These are phyloP conservation scores for Beauveria bassiana DNA, from an alignment of 2,329 filamentous ascomycete species.

Conservation along the genomic window DNA sequence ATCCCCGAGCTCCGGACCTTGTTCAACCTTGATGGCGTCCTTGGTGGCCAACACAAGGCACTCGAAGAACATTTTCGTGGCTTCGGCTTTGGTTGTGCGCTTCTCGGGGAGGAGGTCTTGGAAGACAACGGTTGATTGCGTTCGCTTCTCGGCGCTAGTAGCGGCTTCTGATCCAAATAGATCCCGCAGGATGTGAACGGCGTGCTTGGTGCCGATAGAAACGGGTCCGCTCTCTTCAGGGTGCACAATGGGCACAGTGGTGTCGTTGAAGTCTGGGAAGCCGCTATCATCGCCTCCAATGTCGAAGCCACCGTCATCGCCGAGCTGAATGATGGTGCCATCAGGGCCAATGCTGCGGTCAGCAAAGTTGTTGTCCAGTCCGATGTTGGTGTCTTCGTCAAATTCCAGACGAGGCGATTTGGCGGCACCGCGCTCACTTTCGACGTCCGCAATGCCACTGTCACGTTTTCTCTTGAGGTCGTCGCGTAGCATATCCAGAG, in stretches of 20 bases:
- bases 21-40: constrained; percentile 95
- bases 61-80: constrained; percentile 99
- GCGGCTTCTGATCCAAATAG: constrained; percentile 71
- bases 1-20: constrained; percentile 67
- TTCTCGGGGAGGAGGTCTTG: constrained; percentile 82
- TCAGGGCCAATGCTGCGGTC: constrained; percentile 49
- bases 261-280: constrained; percentile 60
- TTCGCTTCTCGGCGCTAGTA: constrained; percentile 61
- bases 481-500: constrained; percentile 69
- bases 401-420: constrained; percentile 65
- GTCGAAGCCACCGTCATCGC: constrained; percentile 27
- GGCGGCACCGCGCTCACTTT: constrained; percentile 53
- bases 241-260: constrained; percentile 65
- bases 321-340: constrained; percentile 43
- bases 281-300: constrained; percentile 53
- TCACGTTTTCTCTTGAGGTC: constrained; percentile 93
- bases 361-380: constrained; percentile 40
- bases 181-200: constrained; percentile 88
- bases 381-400: constrained; percentile 55
- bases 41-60: constrained; percentile 93
- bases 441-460: constrained; percentile 74
- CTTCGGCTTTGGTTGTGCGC: constrained; percentile 76
- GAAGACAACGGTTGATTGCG: constrained; percentile 73
- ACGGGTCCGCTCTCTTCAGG: constrained; percentile 80
- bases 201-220: constrained; percentile 86